Conservation (phyloP, 768 basidiomycete species). For the Trametopsis cervina region DNA sequence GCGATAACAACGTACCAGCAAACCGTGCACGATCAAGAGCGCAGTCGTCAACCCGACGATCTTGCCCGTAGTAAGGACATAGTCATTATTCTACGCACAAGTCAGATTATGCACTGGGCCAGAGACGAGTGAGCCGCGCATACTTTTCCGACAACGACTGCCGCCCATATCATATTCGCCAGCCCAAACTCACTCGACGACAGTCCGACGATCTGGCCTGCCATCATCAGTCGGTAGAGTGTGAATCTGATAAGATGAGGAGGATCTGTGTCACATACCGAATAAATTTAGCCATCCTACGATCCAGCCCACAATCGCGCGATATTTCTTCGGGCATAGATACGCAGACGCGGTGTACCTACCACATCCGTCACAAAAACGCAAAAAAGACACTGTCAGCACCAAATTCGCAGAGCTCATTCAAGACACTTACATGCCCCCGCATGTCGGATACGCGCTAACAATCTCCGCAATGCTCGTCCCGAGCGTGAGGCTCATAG, state of each 20-base stretch:
- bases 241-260: neutral
- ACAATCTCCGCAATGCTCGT: conserved; percentile 71
- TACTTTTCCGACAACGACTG: conserved; percentile 54
- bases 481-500: conserved; percentile 66
- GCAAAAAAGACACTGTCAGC: too few species aligned
- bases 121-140: conserved; percentile 4
- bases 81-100: conserved; percentile 42
- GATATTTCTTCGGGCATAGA: conserved; percentile 53
- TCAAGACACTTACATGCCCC: conserved; percentile 45
- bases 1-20: conserved; percentile 40
- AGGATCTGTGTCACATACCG: conserved; percentile 29
- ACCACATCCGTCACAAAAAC: neutral
- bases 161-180: conserved; percentile 72
- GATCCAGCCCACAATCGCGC: conserved; percentile 68
- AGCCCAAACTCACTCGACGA: conserved; percentile 83
- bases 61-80: conserved; percentile 59
- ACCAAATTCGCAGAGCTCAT: too few species aligned
- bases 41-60: conserved; percentile 71
- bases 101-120: conserved; percentile 2
- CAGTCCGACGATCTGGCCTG: conserved; percentile 76
- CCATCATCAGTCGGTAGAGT: neutral
- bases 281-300: conserved; percentile 84
- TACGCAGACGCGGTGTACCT: conserved; percentile 75
- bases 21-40: conserved; percentile 70
- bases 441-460: conserved; percentile 67